Conservation (phyloP, 2,329 filamentous ascomycete genomes). For the Colletotrichum australisinense region DNA sequence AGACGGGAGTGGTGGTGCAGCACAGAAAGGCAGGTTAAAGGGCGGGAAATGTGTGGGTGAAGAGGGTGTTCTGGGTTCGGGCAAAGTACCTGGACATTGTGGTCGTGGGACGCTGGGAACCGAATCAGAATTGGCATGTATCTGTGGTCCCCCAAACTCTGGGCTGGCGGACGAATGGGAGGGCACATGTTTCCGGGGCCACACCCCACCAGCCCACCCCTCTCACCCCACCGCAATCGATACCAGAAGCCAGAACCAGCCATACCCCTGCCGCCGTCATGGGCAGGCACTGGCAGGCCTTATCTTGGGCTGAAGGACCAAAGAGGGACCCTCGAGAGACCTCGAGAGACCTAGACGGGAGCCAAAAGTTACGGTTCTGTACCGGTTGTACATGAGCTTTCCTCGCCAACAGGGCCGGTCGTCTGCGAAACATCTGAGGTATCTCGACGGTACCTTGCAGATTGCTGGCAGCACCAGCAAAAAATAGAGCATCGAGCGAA, state of each 20-base stretch:
- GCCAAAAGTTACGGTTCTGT: slow-evolving; percentile 24
- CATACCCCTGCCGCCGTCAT: slow-evolving; percentile 30
- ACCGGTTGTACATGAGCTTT: slow-evolving; percentile 14
- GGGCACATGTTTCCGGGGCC: slow-evolving; percentile 18
- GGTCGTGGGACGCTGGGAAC: slow-evolving; percentile 20
- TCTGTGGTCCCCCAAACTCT: slow-evolving; percentile 34
- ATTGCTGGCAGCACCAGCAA: slow-evolving; percentile 1
- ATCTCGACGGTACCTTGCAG: slow-evolving; percentile 31
- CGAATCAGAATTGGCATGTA: slow-evolving; percentile 26
- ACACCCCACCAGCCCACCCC: slow-evolving; percentile 33
- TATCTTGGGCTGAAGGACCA: slow-evolving; percentile 32
- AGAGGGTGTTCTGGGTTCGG: neutral
- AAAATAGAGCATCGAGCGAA: slow-evolving; percentile 20
- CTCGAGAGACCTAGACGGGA: slow-evolving; percentile 7
- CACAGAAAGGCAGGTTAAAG: neutral
- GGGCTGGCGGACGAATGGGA: slow-evolving; percentile 28
- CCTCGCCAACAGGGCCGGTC: slow-evolving; percentile 6
- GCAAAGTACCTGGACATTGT: slow-evolving; percentile 1
- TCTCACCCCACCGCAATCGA: slow-evolving; percentile 31
- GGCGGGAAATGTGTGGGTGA: slow-evolving; percentile 1
- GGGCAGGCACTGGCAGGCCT: slow-evolving; percentile 31
- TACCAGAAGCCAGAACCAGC: slow-evolving; percentile 28
- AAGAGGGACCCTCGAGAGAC: slow-evolving; percentile 1
- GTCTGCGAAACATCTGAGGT: slow-evolving; percentile 3
- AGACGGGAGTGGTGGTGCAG: neutral